These are phyloP conservation scores for Boechera stricta DNA, from an alignment of 345 rosid genomes.

Conservation along the genomic window DNA sequence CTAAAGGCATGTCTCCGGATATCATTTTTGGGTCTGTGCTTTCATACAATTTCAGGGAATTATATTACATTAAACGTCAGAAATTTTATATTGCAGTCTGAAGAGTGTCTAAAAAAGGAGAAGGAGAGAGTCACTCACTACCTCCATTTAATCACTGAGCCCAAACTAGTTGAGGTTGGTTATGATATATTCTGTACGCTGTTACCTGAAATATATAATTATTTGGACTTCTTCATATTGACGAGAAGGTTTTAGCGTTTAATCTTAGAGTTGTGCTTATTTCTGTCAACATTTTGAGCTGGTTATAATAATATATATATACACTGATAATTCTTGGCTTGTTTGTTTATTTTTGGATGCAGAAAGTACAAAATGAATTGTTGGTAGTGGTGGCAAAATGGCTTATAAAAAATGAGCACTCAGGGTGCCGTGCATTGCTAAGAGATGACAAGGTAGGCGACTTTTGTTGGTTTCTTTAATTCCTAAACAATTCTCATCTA, in stretches of 20 bases:
- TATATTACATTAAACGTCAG: not conserved
- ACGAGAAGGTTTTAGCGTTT: no score
- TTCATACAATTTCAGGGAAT: not conserved
- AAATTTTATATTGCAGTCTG: slow-evolving; percentile 40
- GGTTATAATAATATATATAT: not conserved
- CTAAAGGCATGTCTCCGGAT: slow-evolving; percentile 48
- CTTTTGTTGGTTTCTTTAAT: not conserved
- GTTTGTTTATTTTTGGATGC: not conserved
- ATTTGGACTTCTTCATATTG: not conserved
- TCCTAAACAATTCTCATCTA: not conserved
- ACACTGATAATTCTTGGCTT: not conserved
- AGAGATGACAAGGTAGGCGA: slow-evolving; percentile 70
- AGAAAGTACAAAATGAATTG: slow-evolving; percentile 72
- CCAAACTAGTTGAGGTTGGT: slow-evolving; percentile 59
- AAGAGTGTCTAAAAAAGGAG: slow-evolving; percentile 81
- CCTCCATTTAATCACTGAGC: slow-evolving; percentile 73
- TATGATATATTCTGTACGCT: not conserved
- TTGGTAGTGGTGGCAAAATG: slow-evolving; percentile 58
- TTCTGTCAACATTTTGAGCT: not conserved
- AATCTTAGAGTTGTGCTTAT: not conserved
- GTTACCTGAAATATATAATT: not conserved
- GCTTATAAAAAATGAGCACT: slow-evolving; percentile 80
- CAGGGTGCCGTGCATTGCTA: slow-evolving; percentile 81
- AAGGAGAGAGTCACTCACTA: slow-evolving; percentile 81
- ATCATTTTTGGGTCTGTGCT: not conserved